A percentile compares a stretch with the other conserved stretches of the same genome.
phyloP scores from a whole-genome alignment of 257 asterid species.

The Nicotiana tomentosiformis region DNA sequence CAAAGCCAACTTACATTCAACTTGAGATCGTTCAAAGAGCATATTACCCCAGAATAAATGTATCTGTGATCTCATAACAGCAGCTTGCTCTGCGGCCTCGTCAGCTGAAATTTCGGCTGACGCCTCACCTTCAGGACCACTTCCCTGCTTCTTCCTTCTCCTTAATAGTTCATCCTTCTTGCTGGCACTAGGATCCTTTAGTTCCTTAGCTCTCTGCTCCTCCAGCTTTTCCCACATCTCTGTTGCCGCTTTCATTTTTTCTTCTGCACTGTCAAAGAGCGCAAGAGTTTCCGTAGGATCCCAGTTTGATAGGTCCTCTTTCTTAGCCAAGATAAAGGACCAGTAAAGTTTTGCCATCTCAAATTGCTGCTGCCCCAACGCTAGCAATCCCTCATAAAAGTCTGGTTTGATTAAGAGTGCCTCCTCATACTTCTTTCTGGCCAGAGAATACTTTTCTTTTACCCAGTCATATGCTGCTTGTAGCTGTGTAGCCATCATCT shows the following conservation, averaged over 20 bases:
- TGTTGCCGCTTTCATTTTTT: slow-evolving; percentile 81
- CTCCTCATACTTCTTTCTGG: slow-evolving; percentile 78
- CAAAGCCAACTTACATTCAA: slow-evolving; percentile 67
- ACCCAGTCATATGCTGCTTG: slow-evolving; percentile 87
- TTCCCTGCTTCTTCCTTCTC: slow-evolving; percentile 57
- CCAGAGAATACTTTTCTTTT: slow-evolving; percentile 66
- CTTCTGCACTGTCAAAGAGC: slow-evolving; percentile 76
- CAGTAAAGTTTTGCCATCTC: slow-evolving; percentile 98
- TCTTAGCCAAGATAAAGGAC: slow-evolving; percentile 81
- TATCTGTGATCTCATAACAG: slow-evolving; percentile 89
- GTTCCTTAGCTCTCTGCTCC: slow-evolving; percentile 73
- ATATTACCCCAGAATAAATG: slow-evolving; percentile 94
- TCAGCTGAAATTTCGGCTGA: slow-evolving; percentile 54
- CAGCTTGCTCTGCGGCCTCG: slow-evolving; percentile 83
- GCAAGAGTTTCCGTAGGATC: slow-evolving; percentile 72
- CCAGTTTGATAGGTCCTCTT: slow-evolving; percentile 76
- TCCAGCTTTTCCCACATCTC: slow-evolving; percentile 94
- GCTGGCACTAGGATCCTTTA: slow-evolving; percentile 50
- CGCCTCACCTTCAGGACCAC: slow-evolving; percentile 45
- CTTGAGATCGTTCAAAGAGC: slow-evolving; percentile 90
- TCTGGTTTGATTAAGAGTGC: slow-evolving; percentile 71
- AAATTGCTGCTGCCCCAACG: slow-evolving; percentile 91
- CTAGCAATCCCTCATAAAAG: slow-evolving; percentile 81
- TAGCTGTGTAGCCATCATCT: slow-evolving; percentile 58
- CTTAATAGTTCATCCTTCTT: slow-evolving; percentile 64